A percentile compares a stretch with the other conserved stretches of the same genome.
phyloP scores from a whole-genome alignment of 305 asterid genomes.

The Ilex paraguariensis region DNA sequence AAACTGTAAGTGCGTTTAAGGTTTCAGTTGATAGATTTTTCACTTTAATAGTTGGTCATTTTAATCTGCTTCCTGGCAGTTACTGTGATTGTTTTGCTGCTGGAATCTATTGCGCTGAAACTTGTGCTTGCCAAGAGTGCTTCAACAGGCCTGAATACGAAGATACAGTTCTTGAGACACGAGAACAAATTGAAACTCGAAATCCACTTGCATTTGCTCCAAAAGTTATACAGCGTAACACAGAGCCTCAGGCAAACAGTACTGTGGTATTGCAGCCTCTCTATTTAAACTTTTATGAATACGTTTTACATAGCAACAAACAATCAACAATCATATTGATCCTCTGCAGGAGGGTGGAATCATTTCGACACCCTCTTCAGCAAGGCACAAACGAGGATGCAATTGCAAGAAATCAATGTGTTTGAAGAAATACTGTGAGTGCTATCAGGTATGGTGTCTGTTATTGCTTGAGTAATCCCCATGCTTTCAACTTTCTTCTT shows the following conservation, averaged over 20 bases:
- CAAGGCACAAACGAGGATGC: slow-evolving; percentile 80
- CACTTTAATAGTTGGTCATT: slow-evolving; percentile 7
- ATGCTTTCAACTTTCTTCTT: slow-evolving; percentile 2
- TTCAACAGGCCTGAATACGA: slow-evolving; percentile 62
- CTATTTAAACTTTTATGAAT: slow-evolving; percentile 6
- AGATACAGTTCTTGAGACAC: slow-evolving; percentile 51
- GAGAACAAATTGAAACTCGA: slow-evolving; percentile 56
- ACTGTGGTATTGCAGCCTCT: slow-evolving; percentile 30
- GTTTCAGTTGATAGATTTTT: slow-evolving; percentile 13
- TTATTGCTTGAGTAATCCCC: neutral
- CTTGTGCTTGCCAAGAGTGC: slow-evolving; percentile 79
- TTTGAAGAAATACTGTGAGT: slow-evolving; percentile 77
- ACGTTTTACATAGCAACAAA: neutral
- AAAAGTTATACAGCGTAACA: slow-evolving; percentile 36
- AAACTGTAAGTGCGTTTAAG: slow-evolving; percentile 58
- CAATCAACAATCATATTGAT: neutral
- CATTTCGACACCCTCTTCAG: slow-evolving; percentile 45
- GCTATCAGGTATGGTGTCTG: slow-evolving; percentile 58
- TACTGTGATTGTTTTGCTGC: slow-evolving; percentile 91
- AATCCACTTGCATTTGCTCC: slow-evolving; percentile 81
- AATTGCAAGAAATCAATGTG: slow-evolving; percentile 90
- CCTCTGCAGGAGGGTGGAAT: slow-evolving; percentile 46
- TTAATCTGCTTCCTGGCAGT: slow-evolving; percentile 38
- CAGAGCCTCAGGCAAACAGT: slow-evolving; percentile 33
- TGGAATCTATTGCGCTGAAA: slow-evolving; percentile 59